Conservation (phyloP, 805 yeast species). For the Brettanomyces anomalus region DNA sequence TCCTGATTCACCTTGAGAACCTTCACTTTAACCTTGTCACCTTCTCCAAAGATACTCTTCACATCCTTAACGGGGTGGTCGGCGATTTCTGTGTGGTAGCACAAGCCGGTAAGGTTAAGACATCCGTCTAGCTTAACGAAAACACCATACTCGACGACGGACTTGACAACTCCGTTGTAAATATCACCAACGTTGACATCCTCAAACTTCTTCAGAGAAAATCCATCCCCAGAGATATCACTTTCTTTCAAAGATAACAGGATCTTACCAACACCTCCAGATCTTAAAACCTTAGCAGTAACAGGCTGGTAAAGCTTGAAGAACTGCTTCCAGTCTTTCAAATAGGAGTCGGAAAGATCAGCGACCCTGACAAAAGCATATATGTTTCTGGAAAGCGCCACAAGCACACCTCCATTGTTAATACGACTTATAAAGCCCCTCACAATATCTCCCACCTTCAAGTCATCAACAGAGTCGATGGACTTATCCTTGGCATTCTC, state of each 20-base stretch:
- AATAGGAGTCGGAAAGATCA: constrained; percentile 71
- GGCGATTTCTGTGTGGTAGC: constrained; percentile 79
- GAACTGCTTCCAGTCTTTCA: constrained; percentile 82
- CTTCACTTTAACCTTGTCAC: constrained; percentile 86
- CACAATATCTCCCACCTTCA: constrained; percentile 63
- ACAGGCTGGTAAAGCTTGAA: constrained; percentile 67
- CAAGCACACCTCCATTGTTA: constrained; percentile 68
- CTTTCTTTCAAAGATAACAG: constrained; percentile 74
- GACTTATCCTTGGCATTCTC: constrained; percentile 37
- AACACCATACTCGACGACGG: constrained; percentile 83
- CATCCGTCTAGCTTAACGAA: constrained; percentile 77
- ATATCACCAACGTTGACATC: constrained; percentile 65
- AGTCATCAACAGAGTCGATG: constrained; percentile 40
- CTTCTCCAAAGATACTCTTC: constrained; percentile 65
- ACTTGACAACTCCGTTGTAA: constrained; percentile 69
- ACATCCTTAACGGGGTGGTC: constrained; percentile 54
- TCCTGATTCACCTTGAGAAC: constrained; percentile 51
- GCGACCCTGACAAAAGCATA: constrained; percentile 75
- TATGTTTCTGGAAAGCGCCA: constrained; percentile 60
- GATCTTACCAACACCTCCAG: constrained; percentile 54
- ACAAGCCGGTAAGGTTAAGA: constrained; percentile 69
- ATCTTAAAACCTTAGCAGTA: constrained; percentile 58
- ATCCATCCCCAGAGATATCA: constrained; percentile 64
- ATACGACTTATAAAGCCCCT: constrained; percentile 75
- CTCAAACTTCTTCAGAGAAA: constrained; percentile 48